A percentile compares a stretch with the other conserved stretches of the same genome.
These are phyloP conservation scores for Balakata baccata DNA, from an alignment of 345 rosid genomes.

Conservation along the genomic window DNA sequence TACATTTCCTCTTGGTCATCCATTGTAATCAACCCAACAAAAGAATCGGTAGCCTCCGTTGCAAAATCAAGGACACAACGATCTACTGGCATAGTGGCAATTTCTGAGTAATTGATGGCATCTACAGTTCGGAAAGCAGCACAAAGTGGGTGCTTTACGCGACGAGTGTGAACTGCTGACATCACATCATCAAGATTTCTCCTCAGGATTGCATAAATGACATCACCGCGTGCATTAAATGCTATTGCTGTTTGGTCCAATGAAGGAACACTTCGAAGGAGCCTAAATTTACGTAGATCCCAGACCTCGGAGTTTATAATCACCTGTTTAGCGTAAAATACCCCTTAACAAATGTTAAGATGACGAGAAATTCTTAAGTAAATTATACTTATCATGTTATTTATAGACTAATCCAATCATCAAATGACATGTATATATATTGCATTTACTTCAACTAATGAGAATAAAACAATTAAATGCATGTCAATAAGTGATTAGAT, in stretches of 20 bases:
- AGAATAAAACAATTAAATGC: too few relatives aligned
- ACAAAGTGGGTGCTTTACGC: conserved; percentile 78
- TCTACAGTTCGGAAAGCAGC: conserved; percentile 89
- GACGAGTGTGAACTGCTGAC: conserved; percentile 86
- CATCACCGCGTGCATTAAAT: conserved; percentile 86
- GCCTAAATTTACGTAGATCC: conserved; percentile 83
- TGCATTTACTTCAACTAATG: too few relatives aligned
- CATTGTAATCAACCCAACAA: conserved; percentile 84
- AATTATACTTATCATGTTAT: too few relatives aligned
- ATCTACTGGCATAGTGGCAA: conserved; percentile 83
- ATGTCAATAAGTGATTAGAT: too few relatives aligned
- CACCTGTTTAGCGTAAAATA: conserved; percentile 45
- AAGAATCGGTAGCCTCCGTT: conserved; percentile 86
- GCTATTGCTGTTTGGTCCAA: conserved; percentile 85
- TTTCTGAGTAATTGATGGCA: conserved; percentile 89
- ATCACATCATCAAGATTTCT: conserved; percentile 89
- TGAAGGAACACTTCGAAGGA: conserved; percentile 88
- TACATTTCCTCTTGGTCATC: conserved; percentile 93
- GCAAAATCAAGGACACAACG: conserved; percentile 97
- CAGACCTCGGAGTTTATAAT: conserved; percentile 96
- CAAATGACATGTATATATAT: too few relatives aligned
- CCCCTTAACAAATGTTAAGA: background rate
- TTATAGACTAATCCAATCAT: too few relatives aligned
- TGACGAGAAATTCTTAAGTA: too few relatives aligned
- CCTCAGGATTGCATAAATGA: conserved; percentile 91